These are phyloP conservation scores for Solanum sejunctum DNA, from an alignment of 257 asterid species.

Conservation along the genomic window DNA sequence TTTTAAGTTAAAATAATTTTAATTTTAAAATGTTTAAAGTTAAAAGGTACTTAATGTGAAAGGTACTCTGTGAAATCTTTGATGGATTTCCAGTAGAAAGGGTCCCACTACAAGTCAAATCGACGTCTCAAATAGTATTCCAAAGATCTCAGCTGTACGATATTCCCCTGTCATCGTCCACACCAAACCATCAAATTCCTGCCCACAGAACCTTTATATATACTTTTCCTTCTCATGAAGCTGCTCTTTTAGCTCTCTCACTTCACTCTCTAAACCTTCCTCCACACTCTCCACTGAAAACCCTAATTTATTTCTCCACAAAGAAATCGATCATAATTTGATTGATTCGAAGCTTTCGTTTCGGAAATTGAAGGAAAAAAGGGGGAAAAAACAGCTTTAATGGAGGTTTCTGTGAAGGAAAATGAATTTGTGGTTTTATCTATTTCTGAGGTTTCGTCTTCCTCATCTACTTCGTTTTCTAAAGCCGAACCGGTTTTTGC, in stretches of 20 bases:
- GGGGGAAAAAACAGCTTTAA: neutral
- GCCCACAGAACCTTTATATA: neutral
- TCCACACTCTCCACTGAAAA: neutral
- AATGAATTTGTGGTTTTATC: conserved; percentile 63
- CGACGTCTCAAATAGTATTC: neutral
- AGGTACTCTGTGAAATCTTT: neutral
- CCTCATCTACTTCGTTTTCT: conserved; percentile 23
- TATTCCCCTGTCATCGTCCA: neutral
- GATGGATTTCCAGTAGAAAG: neutral
- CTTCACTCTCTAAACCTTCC: neutral
- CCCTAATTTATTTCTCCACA: neutral
- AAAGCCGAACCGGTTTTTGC: conserved; percentile 40
- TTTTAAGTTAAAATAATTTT: too few species aligned
- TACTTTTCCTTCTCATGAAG: neutral
- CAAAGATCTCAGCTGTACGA: neutral
- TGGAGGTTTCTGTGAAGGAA: conserved; percentile 19
- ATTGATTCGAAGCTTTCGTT: neutral
- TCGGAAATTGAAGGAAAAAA: neutral
- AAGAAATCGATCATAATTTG: neutral
- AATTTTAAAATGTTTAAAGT: too few species aligned
- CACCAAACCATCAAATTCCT: neutral
- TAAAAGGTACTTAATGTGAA: too few species aligned
- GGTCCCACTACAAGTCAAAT: neutral
- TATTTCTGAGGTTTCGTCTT: conserved; percentile 59
- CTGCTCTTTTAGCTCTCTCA: neutral